Conservation (phyloP, 768 basidiomycete species). For the Russula emetica region DNA sequence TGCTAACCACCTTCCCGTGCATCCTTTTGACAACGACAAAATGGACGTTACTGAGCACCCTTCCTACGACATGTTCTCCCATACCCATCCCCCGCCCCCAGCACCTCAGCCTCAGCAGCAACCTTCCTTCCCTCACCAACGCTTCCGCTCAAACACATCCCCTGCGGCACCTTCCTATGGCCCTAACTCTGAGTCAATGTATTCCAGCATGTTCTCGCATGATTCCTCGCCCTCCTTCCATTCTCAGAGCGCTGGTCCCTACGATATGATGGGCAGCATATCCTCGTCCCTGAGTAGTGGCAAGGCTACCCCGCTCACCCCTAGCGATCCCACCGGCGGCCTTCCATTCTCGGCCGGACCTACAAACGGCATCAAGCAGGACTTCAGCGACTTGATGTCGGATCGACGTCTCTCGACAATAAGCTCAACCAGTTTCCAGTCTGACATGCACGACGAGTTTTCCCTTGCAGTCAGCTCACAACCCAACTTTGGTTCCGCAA, state of each 20-base stretch:
- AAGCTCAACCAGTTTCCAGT: slow-evolving; percentile 45
- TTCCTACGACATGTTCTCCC: slow-evolving; percentile 61
- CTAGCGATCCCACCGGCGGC: slow-evolving; percentile 55
- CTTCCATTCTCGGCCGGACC: slow-evolving; percentile 50
- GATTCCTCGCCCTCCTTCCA: slow-evolving; percentile 60
- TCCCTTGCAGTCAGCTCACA: slow-evolving; percentile 43
- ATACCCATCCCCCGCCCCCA: slow-evolving; percentile 35
- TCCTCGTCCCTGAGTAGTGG: slow-evolving; percentile 63
- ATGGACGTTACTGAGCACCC: slow-evolving; percentile 56
- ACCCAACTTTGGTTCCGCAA: slow-evolving; percentile 40
- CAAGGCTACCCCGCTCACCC: slow-evolving; percentile 72
- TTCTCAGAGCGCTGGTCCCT: slow-evolving; percentile 48
- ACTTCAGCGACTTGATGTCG: slow-evolving; percentile 57
- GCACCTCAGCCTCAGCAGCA: slow-evolving; percentile 15
- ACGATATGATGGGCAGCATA: slow-evolving; percentile 61
- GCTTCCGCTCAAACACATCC: slow-evolving; percentile 69
- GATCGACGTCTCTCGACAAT: slow-evolving; percentile 56
- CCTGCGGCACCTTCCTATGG: slow-evolving; percentile 56
- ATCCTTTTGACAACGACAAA: slow-evolving; percentile 48
- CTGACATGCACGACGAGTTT: slow-evolving; percentile 66
- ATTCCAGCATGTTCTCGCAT: slow-evolving; percentile 53
- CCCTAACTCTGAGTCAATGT: slow-evolving; percentile 54
- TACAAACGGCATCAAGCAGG: slow-evolving; percentile 40
- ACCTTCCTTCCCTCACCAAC: slow-evolving; percentile 48
- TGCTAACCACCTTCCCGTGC: slow-evolving; percentile 35